phyloP scores from a whole-genome alignment of 345 rosid genomes.

The Rhodomyrtus tomentosa region DNA sequence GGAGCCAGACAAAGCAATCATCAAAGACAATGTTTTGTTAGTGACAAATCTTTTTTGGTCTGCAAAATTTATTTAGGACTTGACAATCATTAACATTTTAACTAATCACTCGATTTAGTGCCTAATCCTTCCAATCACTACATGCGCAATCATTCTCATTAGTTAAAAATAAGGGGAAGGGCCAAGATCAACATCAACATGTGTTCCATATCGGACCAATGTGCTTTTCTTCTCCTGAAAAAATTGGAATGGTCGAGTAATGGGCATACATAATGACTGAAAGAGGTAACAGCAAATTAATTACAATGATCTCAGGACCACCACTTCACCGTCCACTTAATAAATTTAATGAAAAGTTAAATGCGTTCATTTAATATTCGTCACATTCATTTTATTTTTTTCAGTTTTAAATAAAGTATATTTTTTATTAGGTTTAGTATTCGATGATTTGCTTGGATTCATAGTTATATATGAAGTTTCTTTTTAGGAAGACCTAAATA shows the following conservation, averaged over 20 bases:
- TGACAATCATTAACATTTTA: neutral
- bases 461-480: no score
- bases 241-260: neutral
- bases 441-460: neutral
- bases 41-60: neutral
- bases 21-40: neutral
- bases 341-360: neutral
- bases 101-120: neutral
- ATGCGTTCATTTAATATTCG: neutral
- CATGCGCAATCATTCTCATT: neutral
- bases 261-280: neutral
- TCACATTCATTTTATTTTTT: no score
- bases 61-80: neutral
- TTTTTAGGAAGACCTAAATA: no score
- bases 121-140: neutral
- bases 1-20: neutral
- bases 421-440: no score
- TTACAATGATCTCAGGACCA: neutral
- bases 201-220: neutral
- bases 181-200: neutral
- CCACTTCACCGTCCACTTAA: neutral
- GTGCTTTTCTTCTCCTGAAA: neutral
- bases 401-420: no score
- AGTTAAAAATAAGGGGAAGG: neutral
- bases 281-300: neutral